Conservation (phyloP, 140 eudicot species). For the Ambrosia hybrid region DNA sequence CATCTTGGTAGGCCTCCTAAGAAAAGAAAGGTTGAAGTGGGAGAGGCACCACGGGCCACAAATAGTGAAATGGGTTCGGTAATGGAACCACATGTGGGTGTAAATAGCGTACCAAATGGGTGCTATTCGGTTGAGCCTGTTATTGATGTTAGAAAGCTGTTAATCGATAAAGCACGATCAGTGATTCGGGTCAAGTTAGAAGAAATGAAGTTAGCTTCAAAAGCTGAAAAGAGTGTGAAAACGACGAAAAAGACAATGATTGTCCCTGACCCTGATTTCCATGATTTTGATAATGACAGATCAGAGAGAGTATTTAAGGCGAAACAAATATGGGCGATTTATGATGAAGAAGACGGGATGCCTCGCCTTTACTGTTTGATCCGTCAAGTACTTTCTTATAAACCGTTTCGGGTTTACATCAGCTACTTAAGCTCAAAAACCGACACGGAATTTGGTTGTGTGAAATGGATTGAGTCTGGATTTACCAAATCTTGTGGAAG, state of each 20-base stretch:
- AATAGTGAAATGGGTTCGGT: constrained; percentile 38
- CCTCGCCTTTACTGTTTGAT: constrained; percentile 93
- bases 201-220: constrained; percentile 61
- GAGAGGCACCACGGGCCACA: constrained; percentile 28
- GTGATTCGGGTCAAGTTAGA: constrained; percentile 62
- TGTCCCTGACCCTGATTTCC: constrained; percentile 95
- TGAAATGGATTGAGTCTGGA: constrained; percentile 85
- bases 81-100: constrained; percentile 35
- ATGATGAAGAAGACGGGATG: constrained; percentile 99
- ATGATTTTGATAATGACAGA: constrained; percentile 83
- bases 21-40: constrained; percentile 58
- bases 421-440: constrained; percentile 85
- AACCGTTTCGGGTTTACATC: constrained; percentile 75
- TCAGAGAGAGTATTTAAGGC: constrained; percentile 74
- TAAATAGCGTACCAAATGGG: constrained; percentile 17
- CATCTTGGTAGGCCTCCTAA: constrained; percentile 65
- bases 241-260: constrained; percentile 42
- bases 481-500: constrained; percentile 94
- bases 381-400: constrained; percentile 72
- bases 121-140: constrained; percentile 39
- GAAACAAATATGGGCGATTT: constrained; percentile 96
- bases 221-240: constrained; percentile 47
- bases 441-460: constrained; percentile 80
- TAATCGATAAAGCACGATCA: constrained; percentile 69
- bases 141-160: constrained; percentile 66